Conservation (phyloP, 2,329 filamentous ascomycete species). For the Albifimbria verrucaria region DNA sequence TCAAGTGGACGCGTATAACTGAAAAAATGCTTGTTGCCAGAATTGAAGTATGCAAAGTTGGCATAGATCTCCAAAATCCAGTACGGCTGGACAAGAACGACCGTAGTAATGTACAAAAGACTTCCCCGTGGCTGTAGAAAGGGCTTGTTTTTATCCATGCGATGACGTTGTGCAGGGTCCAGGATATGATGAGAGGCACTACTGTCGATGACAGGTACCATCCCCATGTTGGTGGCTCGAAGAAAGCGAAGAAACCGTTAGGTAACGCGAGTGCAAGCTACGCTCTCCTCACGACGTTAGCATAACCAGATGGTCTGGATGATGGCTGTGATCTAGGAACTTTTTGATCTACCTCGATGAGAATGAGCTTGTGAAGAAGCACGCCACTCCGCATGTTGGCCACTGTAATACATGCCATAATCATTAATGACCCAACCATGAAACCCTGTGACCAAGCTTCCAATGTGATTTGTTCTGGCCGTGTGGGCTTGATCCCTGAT, state of each 20-base stretch:
- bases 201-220: constrained; percentile 63
- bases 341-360: constrained; percentile 36
- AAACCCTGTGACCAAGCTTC: constrained; percentile 46
- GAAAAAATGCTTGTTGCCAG: constrained; percentile 48
- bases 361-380: constrained; percentile 47
- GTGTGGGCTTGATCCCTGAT: constrained; percentile 10
- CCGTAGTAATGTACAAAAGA: constrained; percentile 54
- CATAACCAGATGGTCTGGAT: constrained; percentile 3
- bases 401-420: constrained; percentile 45
- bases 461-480: constrained; percentile 21
- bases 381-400: constrained; percentile 45
- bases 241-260: constrained; percentile 59
- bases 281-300: background rate
- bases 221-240: constrained; percentile 47
- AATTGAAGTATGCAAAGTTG: constrained; percentile 63
- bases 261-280: constrained; percentile 54
- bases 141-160: constrained; percentile 64
- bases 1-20: constrained; percentile 54
- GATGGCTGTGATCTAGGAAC: background rate
- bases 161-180: constrained; percentile 63
- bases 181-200: constrained; percentile 59
- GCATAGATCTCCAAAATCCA: constrained; percentile 64
- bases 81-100: constrained; percentile 58
- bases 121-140: constrained; percentile 51
- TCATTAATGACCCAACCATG: constrained; percentile 44